Evolutionary conservation across 148 eudicot genomes (phyloP), one percentile per base, ranked within the genome.

Genomic region (Amaranthus hypochondriacus): DNA sequence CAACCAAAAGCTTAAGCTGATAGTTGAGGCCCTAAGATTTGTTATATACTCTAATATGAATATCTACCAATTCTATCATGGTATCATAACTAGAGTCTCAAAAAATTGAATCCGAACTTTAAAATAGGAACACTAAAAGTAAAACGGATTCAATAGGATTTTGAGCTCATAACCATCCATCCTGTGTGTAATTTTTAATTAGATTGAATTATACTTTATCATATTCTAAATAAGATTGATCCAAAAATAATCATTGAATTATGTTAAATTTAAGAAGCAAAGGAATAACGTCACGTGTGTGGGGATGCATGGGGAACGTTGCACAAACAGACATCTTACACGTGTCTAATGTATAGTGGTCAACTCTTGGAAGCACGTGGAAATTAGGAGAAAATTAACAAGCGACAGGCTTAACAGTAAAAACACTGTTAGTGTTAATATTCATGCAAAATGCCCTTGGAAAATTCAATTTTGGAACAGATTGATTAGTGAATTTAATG

Each of bases 231-330:
- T 28, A 28, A 6, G 66, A 60, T 71, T 46, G 46, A 18, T 60
- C 46, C 65, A 44, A 44, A 57, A 9, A 48, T 59, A n/a, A 5
- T 59, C 2, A 11, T 59, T 2, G 2, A 39, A 51, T 18, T 64
- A 11, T 21, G 62, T 12, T 47, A 55, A 66, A 61, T 2, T 9
- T 8, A 4, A 14, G 14, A 12, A 73, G 9, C 48, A 57, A 75
- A 44, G 73, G 79, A 69, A 76, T 76, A 76, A 69, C 47, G 73
- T 69, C 79, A 76, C 68, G 79, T 76, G 79, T 15, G 68, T 51
- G 59, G 56, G 39, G 44, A 48, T 51, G 75, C 65, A 61, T 60
- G 58, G 48, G 56, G 5, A 13, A 13, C n/a, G 61, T 49, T 62
- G 21, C 56, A 50, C 63, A 61, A 21, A 61, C 18, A 21, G 56